Evolutionary conservation across 176 grass and related monocot genomes (phyloP).

Genomic region (Carex littledalei): DNA sequence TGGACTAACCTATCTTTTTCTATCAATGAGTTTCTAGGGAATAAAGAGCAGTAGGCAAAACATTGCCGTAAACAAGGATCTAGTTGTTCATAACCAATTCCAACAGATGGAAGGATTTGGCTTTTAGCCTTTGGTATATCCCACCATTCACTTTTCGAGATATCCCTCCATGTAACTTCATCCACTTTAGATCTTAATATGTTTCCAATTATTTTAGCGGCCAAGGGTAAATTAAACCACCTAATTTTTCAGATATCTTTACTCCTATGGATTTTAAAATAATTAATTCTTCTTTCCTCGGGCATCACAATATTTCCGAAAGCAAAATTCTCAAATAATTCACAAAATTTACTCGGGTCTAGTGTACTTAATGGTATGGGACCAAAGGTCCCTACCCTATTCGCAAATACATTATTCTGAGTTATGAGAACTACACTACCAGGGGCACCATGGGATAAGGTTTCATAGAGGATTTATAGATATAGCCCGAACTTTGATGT

Average conservation of each 20-base stretch:
- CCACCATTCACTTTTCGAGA: slow-evolving; percentile 43
- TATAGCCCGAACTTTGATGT: too few relatives aligned
- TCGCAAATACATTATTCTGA: slow-evolving; percentile 12
- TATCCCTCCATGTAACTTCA: neutral
- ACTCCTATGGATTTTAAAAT: neutral
- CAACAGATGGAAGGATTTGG: slow-evolving; percentile 23
- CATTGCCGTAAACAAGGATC: slow-evolving; percentile 29
- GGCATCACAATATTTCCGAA: too few relatives aligned
- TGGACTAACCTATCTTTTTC: neutral
- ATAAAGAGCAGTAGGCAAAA: slow-evolving; percentile 30
- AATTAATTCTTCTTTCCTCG: neutral
- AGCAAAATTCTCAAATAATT: slow-evolving; percentile 17
- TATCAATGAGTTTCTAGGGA: slow-evolving; percentile 32
- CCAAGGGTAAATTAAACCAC: slow-evolving; percentile 24
- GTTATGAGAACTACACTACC: slow-evolving; percentile 24
- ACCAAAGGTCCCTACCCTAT: slow-evolving; percentile 15
- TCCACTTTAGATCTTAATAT: slow-evolving; percentile 9
- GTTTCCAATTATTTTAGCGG: slow-evolving; percentile 8
- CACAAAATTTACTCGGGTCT: neutral
- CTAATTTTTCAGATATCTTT: neutral
- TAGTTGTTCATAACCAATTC: slow-evolving; percentile 27
- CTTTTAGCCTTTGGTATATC: neutral
- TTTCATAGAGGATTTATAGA: too few relatives aligned
- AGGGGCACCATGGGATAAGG: neutral
- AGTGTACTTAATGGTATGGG: neutral